These are phyloP conservation scores for Tremella mesenterica DNA, from an alignment of 768 basidiomycete genomes.

Conservation along the genomic window DNA sequence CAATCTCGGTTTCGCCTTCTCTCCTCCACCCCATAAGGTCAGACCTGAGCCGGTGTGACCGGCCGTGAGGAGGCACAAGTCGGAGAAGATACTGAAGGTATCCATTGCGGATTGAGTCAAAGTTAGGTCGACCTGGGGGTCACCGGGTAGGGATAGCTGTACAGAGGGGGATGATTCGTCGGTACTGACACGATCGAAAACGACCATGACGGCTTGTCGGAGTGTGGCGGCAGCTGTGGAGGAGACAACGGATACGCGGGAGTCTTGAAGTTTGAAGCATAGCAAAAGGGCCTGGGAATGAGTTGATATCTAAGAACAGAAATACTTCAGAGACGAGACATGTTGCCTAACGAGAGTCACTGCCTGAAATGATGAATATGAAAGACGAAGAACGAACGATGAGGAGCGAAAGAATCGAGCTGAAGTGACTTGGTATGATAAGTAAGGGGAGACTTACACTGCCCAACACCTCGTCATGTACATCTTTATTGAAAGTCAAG, in stretches of 20 bases:
- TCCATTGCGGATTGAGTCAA: conserved; percentile 73
- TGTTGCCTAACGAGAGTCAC: too few relatives aligned
- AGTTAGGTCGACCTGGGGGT: conserved; percentile 31
- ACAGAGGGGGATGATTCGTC: conserved; percentile 6
- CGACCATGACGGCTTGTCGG: conserved; percentile 92
- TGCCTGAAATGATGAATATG: background rate
- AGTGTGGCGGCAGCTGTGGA: conserved; percentile 94
- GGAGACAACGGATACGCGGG: conserved; percentile 88
- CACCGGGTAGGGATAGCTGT: conserved; percentile 13
- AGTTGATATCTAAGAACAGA: too few relatives aligned
- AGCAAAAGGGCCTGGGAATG: conserved; percentile 73
- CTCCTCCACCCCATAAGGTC: conserved; percentile 15
- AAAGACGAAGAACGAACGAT: background rate
- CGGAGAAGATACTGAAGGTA: conserved; percentile 80
- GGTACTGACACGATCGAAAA: conserved; percentile 73
- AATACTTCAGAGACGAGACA: too few relatives aligned
- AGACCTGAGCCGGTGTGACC: conserved; percentile 7
- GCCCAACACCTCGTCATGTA: conserved; percentile 70
- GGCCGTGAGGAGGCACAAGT: conserved; percentile 71
- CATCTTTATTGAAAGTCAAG: conserved; percentile 73
- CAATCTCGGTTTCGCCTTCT: conserved; percentile 60
- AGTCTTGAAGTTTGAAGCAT: conserved; percentile 92
- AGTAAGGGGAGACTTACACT: conserved; percentile 53
- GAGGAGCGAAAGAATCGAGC: background rate
- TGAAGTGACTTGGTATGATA: background rate